Evolutionary conservation across 164 flowering plant species (phyloP).

Genomic region (Houttuynia cordata): DNA sequence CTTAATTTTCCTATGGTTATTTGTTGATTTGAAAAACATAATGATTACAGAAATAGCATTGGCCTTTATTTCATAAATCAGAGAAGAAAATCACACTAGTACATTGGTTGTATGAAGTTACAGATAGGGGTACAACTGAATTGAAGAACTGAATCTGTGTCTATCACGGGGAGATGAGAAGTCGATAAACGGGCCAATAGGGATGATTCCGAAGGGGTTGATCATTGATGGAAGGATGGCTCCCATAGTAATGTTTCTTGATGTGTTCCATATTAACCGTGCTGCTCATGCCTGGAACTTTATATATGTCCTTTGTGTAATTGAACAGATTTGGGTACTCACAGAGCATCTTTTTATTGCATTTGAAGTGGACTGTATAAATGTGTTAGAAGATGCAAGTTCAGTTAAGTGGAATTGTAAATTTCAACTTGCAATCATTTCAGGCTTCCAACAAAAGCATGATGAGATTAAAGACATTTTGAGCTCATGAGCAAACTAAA

Average conservation of each 20-base stretch:
- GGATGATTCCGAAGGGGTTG: slow-evolving; percentile 80
- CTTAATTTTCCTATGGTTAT: too few species aligned
- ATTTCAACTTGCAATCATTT: background rate
- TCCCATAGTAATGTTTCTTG: slow-evolving; percentile 83
- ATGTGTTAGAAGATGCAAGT: slow-evolving; percentile 31
- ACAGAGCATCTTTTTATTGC: slow-evolving; percentile 74
- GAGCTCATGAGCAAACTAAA: background rate
- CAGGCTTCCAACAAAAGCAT: background rate
- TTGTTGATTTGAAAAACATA: too few species aligned
- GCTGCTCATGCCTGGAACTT: slow-evolving; percentile 67
- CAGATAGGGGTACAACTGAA: background rate
- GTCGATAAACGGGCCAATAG: slow-evolving; percentile 56
- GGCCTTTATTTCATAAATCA: background rate
- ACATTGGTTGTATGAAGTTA: background rate
- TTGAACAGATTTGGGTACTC: slow-evolving; percentile 87
- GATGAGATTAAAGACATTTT: background rate
- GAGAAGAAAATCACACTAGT: background rate
- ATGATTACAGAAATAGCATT: too few species aligned
- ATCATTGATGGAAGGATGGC: slow-evolving; percentile 83
- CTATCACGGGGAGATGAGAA: slow-evolving; percentile 69
- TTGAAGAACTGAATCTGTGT: slow-evolving; percentile 26
- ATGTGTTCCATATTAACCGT: slow-evolving; percentile 86
- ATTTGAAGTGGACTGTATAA: slow-evolving; percentile 92
- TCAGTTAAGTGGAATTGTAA: background rate
- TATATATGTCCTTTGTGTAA: slow-evolving; percentile 78